Percentiles rank a stretch among this genome's conserved stretches.
Evolutionary conservation across 805 yeast species (phyloP).

Genomic region (Saturnispora gosingensis): DNA sequence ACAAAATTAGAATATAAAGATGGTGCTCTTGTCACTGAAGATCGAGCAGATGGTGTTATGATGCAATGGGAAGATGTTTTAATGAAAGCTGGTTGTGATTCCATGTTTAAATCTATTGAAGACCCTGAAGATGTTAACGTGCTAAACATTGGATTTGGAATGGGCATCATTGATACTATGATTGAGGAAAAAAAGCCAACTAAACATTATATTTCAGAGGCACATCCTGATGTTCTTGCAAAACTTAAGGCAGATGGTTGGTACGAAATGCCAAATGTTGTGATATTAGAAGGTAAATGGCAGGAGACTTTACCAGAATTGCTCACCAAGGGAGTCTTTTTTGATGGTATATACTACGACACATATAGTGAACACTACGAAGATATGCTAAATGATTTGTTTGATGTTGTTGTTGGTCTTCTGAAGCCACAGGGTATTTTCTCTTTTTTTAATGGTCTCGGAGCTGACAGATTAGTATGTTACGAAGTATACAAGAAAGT

Average conservation of each 20-base stretch:
- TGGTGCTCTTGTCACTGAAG: constrained; percentile 62
- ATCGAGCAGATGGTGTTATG: constrained; percentile 84
- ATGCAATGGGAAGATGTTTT: constrained; percentile 90
- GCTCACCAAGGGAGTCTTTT: constrained; percentile 55
- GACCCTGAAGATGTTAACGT: constrained; percentile 37
- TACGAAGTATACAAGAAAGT: constrained; percentile 80
- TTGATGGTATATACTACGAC: constrained; percentile 89
- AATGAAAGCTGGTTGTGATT: constrained; percentile 72
- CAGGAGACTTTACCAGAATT: constrained; percentile 68
- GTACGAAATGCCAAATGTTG: constrained; percentile 66
- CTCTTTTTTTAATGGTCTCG: constrained; percentile 87
- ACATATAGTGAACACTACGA: constrained; percentile 87
- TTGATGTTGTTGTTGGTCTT: constrained; percentile 73
- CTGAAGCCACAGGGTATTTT: constrained; percentile 76
- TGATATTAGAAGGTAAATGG: constrained; percentile 84
- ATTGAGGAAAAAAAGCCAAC: constrained; percentile 52
- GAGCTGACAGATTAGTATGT: constrained; percentile 66
- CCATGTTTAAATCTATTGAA: constrained; percentile 45
- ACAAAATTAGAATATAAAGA: constrained; percentile 62
- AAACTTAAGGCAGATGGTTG: constrained; percentile 71
- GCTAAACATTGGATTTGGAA: constrained; percentile 87
- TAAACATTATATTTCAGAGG: constrained; percentile 83
- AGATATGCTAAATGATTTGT: constrained; percentile 72
- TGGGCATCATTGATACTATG: constrained; percentile 88
- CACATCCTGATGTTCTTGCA: constrained; percentile 81